These are phyloP conservation scores for Fusarium floridanum DNA, from an alignment of 2,329 filamentous ascomycete species.

Conservation along the genomic window DNA sequence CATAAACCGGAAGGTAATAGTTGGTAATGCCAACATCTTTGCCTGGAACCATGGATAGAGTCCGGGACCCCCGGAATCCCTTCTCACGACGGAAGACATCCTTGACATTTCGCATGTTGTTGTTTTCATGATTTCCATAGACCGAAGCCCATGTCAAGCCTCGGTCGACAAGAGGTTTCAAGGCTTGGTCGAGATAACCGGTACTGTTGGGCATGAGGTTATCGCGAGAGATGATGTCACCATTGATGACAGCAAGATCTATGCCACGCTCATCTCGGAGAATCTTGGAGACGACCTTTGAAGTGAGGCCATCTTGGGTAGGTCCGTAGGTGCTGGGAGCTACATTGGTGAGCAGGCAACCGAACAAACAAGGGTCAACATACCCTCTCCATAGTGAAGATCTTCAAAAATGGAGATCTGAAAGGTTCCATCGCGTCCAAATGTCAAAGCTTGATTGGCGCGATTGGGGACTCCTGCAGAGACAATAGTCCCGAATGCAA, in stretches of 20 bases:
- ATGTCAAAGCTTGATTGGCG: conserved; percentile 42
- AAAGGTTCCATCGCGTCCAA: conserved; percentile 61
- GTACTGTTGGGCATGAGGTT: conserved; percentile 65
- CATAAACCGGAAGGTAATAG: conserved; percentile 60
- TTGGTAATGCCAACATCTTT: conserved; percentile 57
- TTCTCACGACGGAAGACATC: conserved; percentile 56
- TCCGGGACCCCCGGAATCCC: conserved; percentile 53
- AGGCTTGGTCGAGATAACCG: conserved; percentile 68
- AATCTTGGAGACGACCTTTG: conserved; percentile 7
- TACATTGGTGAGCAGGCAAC: background rate
- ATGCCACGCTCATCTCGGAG: conserved; percentile 12
- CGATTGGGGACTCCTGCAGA: background rate
- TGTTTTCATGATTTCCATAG: conserved; percentile 77
- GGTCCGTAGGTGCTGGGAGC: conserved; percentile 23
- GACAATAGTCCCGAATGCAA: background rate
- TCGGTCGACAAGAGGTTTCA: conserved; percentile 66
- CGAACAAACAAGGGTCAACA: conserved; percentile 15
- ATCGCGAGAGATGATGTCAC: conserved; percentile 78
- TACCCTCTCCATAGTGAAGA: conserved; percentile 78
- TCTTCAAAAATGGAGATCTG: conserved; percentile 75
- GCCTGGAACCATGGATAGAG: conserved; percentile 55
- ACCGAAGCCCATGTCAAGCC: conserved; percentile 72
- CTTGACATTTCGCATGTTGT: conserved; percentile 67
- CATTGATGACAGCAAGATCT: conserved; percentile 75
- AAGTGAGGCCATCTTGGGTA: conserved; percentile 27